Evolutionary conservation across 306 rosid species (phyloP).

Genomic region (Cicer arietinum): DNA sequence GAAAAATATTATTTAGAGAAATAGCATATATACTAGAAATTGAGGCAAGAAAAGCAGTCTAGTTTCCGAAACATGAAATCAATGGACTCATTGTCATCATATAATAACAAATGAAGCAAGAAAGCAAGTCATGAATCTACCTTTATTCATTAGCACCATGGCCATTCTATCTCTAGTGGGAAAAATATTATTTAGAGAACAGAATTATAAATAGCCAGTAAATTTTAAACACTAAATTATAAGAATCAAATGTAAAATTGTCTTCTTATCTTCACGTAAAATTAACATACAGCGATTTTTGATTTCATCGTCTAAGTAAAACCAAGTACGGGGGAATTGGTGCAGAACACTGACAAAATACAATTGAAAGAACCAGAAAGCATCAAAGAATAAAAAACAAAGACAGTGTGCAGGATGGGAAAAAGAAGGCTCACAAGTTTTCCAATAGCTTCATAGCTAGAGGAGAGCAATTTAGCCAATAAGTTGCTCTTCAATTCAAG

Average conservation of each 20-base stretch:
- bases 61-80: slow-evolving; percentile 26
- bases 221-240: slow-evolving; percentile 19
- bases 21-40: slow-evolving; percentile 9
- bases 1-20: slow-evolving; percentile 28
- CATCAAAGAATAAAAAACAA: slow-evolving; percentile 30
- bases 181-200: slow-evolving; percentile 26
- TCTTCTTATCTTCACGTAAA: slow-evolving; percentile 15
- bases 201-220: slow-evolving; percentile 1
- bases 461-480: slow-evolving; percentile 83
- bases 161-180: slow-evolving; percentile 1
- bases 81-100: slow-evolving; percentile 24
- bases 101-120: slow-evolving; percentile 36
- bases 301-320: slow-evolving; percentile 36
- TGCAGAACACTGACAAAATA: slow-evolving; percentile 33
- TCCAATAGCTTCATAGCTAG: slow-evolving; percentile 88
- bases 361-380: slow-evolving; percentile 40
- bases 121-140: slow-evolving; percentile 25
- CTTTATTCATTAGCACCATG: not conserved
- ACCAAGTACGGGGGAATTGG: slow-evolving; percentile 28
- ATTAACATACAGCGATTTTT: slow-evolving; percentile 5
- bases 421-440: slow-evolving; percentile 74
- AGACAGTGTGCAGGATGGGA: slow-evolving; percentile 20
- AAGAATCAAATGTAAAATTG: not conserved
- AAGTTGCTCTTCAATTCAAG: slow-evolving; percentile 81
- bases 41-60: not conserved